Evolutionary conservation across 495 filamentous ascomycete genomes (phyloP).

Genomic region (Pseudevernia furfuracea): DNA sequence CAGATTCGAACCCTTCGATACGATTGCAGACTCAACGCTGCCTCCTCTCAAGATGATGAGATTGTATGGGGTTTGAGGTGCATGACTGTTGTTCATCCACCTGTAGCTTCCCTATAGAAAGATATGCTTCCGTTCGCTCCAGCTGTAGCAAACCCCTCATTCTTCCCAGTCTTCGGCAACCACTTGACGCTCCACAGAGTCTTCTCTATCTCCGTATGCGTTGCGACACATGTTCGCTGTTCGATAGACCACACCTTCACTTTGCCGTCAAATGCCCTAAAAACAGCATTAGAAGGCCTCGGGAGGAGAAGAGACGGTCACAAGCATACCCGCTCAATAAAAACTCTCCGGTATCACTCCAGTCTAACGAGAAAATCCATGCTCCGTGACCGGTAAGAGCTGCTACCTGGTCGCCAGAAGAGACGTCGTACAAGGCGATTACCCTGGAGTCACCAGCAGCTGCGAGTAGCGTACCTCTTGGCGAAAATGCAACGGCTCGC

Average conservation of each 20-base stretch:
- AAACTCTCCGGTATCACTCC: conserved; percentile 91
- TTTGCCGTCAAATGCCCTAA: conserved; percentile 59
- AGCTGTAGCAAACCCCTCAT: conserved; percentile 79
- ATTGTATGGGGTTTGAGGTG: neutral
- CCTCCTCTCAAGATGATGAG: neutral
- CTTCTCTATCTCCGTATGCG: conserved; percentile 82
- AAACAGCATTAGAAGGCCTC: neutral
- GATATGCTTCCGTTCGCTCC: conserved; percentile 72
- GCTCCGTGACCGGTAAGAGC: conserved; percentile 71
- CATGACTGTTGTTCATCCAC: conserved; percentile 38
- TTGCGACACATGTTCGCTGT: conserved; percentile 74
- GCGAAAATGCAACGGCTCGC: conserved; percentile 77
- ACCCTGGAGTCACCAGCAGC: conserved; percentile 86
- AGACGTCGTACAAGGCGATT: conserved; percentile 85
- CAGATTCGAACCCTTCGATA: neutral
- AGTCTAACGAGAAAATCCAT: conserved; percentile 85
- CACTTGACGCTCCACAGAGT: conserved; percentile 82
- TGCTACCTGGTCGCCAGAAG: conserved; percentile 84
- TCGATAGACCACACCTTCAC: conserved; percentile 92
- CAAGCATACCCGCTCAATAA: conserved; percentile 67
- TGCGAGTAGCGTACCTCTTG: conserved; percentile 72
- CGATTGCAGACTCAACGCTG: neutral
- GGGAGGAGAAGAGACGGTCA: neutral
- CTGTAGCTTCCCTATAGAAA: conserved; percentile 89
- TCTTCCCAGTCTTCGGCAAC: conserved; percentile 68